Conservation (phyloP, 2,329 filamentous ascomycete species). For the Trichophyton benhamiae region DNA sequence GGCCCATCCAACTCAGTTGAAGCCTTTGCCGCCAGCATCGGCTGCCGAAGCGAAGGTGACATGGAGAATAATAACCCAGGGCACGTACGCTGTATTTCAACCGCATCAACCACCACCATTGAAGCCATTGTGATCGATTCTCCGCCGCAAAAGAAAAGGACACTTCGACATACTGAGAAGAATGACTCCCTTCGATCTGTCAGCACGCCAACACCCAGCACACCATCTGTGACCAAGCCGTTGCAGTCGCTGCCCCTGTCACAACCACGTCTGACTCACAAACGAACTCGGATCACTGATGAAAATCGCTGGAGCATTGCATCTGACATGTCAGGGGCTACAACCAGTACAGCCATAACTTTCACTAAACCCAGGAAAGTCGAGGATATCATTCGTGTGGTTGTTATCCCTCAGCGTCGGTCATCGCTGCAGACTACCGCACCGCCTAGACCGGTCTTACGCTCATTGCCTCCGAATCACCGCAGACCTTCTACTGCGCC, state of each 20-base stretch:
- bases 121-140: constrained; percentile 45
- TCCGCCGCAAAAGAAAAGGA: constrained; percentile 34
- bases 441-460: constrained; percentile 23
- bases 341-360: constrained; percentile 15
- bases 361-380: constrained; percentile 16
- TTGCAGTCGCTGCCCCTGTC: background rate
- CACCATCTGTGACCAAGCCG: background rate
- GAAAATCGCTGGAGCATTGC: constrained; percentile 33
- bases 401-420: constrained; percentile 36
- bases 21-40: constrained; percentile 38
- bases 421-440: constrained; percentile 33
- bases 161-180: constrained; percentile 43
- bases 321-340: constrained; percentile 28
- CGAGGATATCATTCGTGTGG: constrained; percentile 35
- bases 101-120: constrained; percentile 43
- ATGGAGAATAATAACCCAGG: constrained; percentile 16
- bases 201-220: constrained; percentile 26
- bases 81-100: constrained; percentile 35
- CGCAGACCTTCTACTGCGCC: constrained; percentile 27
- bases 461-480: constrained; percentile 26
- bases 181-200: constrained; percentile 40
- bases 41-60: constrained; percentile 33
- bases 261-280: constrained; percentile 39
- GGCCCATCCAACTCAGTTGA: constrained; percentile 30
- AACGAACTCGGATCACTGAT: constrained; percentile 38